Evolutionary conservation across 345 rosid genomes (phyloP).

Genomic region (Populus nigra): DNA sequence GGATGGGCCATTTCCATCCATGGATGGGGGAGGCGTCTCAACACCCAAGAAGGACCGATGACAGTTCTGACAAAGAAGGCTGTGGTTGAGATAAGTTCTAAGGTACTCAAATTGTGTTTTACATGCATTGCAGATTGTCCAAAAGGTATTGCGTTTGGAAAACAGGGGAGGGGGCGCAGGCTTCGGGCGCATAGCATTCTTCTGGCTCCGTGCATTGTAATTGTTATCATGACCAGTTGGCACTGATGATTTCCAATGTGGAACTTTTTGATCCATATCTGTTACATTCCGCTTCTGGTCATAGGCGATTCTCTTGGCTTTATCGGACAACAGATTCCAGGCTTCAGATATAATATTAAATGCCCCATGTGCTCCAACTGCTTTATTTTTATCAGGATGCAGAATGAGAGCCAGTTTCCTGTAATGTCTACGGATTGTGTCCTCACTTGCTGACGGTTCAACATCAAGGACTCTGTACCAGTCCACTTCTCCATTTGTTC

Average conservation of each 20-base stretch:
- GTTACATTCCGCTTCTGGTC: constrained; percentile 38
- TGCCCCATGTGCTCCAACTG: constrained; percentile 50
- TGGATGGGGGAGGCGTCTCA: constrained; percentile 36
- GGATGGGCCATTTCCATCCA: constrained; percentile 21
- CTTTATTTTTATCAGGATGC: constrained; percentile 42
- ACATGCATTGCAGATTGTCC: constrained; percentile 49
- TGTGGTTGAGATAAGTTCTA: constrained; percentile 26
- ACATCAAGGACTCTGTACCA: constrained; percentile 51
- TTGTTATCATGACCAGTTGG: constrained; percentile 14
- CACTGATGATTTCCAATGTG: constrained; percentile 7
- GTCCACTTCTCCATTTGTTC: constrained; percentile 40
- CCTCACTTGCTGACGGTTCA: constrained; percentile 40
- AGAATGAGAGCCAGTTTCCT: constrained; percentile 37
- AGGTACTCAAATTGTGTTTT: constrained; percentile 40
- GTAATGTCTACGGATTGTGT: constrained; percentile 36
- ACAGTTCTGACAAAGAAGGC: constrained; percentile 44
- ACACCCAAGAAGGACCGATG: constrained; percentile 36
- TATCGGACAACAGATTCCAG: constrained; percentile 43
- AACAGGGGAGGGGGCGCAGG: constrained; percentile 13
- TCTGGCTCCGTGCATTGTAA: constrained; percentile 20
- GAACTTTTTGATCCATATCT: constrained; percentile 6
- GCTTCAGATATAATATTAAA: constrained; percentile 45
- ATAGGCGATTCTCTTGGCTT: constrained; percentile 36
- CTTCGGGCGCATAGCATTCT: constrained; percentile 11
- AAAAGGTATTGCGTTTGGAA: constrained; percentile 35